These are phyloP conservation scores for Aspergillus sp. DNA, from an alignment of 2,329 filamentous ascomycete genomes.

Conservation along the genomic window DNA sequence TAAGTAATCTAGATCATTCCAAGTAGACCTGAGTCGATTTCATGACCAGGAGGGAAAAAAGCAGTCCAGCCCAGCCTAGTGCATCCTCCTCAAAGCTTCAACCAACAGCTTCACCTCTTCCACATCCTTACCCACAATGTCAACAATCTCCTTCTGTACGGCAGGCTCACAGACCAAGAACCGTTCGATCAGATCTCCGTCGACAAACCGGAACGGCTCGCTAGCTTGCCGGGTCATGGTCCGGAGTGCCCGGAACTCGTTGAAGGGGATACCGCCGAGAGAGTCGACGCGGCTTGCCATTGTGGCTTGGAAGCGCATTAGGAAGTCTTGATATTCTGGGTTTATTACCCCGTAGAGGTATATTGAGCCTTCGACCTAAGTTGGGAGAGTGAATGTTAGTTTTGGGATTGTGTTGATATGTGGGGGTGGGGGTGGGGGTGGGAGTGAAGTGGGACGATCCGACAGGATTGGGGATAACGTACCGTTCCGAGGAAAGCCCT, in stretches of 20 bases:
- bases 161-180: constrained; percentile 72
- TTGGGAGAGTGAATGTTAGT: neutral
- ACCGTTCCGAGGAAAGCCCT: constrained; percentile 88
- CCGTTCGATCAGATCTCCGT: constrained; percentile 84
- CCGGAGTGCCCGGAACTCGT: constrained; percentile 77
- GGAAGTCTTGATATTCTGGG: constrained; percentile 69
- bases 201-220: constrained; percentile 82
- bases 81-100: constrained; percentile 55
- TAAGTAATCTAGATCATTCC: neutral
- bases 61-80: constrained; percentile 25
- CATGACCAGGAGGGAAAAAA: neutral
- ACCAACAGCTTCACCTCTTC: constrained; percentile 62
- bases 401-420: neutral
- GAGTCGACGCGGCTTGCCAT: constrained; percentile 67
- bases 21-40: no score
- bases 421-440: neutral
- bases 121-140: constrained; percentile 55
- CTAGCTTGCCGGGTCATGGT: constrained; percentile 69
- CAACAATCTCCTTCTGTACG: constrained; percentile 54
- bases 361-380: constrained; percentile 81
- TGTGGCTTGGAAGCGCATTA: constrained; percentile 76
- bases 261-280: constrained; percentile 74
- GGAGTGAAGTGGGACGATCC: neutral
- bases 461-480: constrained; percentile 39
- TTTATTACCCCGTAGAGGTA: constrained; percentile 85